Evolutionary conservation across 306 rosid genomes (phyloP).

Genomic region (Vigna hirtella): DNA sequence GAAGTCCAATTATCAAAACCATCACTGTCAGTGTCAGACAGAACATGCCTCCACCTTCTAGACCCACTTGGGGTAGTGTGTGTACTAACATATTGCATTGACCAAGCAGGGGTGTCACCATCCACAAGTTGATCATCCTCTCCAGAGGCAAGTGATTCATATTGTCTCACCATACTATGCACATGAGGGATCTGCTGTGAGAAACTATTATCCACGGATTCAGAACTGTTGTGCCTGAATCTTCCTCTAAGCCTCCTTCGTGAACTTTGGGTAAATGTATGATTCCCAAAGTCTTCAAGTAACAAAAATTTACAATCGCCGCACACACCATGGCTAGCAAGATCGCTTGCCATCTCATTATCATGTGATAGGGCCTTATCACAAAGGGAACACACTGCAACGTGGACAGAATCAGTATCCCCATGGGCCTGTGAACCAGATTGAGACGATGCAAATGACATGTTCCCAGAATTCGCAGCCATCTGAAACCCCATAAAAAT

Average conservation of each 20-base stretch:
- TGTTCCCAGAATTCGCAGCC: slow-evolving; percentile 57
- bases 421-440: slow-evolving; percentile 40
- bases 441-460: slow-evolving; percentile 45
- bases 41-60: slow-evolving; percentile 68
- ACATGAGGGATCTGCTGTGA: slow-evolving; percentile 60
- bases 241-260: slow-evolving; percentile 63
- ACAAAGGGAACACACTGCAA: slow-evolving; percentile 70
- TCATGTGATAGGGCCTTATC: slow-evolving; percentile 60
- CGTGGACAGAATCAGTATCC: slow-evolving; percentile 44
- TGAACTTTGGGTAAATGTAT: slow-evolving; percentile 42
- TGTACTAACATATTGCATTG: slow-evolving; percentile 59
- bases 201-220: slow-evolving; percentile 62
- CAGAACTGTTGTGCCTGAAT: slow-evolving; percentile 68
- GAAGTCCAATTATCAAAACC: slow-evolving; percentile 74
- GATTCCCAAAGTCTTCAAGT: slow-evolving; percentile 72
- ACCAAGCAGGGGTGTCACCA: slow-evolving; percentile 58
- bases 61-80: slow-evolving; percentile 79
- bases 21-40: slow-evolving; percentile 85
- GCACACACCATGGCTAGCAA: slow-evolving; percentile 56
- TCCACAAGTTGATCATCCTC: slow-evolving; percentile 60
- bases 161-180: slow-evolving; percentile 58
- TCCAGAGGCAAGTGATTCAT: slow-evolving; percentile 52
- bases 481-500: slow-evolving; percentile 61
- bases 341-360: slow-evolving; percentile 56
- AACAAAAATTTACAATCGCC: slow-evolving; percentile 91